Base-by-base conservation (phyloP, 2,329 filamentous ascomycete genomes). In the Huntiella moniliformis region DNA sequence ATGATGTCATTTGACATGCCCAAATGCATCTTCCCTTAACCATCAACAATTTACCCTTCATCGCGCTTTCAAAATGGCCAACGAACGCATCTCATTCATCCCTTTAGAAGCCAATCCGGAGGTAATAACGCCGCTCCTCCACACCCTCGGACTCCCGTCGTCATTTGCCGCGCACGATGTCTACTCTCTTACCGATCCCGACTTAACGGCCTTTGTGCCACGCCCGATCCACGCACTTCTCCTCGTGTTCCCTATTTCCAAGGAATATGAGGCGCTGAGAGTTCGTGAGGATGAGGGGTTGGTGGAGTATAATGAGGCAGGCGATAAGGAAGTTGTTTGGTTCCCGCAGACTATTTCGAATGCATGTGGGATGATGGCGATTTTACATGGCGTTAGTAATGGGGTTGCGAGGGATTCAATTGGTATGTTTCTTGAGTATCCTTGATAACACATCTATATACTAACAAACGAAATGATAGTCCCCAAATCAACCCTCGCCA, bases 271-370 rank as follows among this genome's bases (percentile, higher is more conserved):
- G 63, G 72, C 70, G 50, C 76, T 79, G 57, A 80, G 87, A 31
- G 60, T 72, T 48, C 67, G 74, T 38, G 87, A 94, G 65, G 87
- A 95, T 63, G 65, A 66, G 43, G 59, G 69, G 16, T 65, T 66
- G 37, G 53, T 64, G 2, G 73, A 77, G 35, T 94, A 94, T 64
- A 58, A 60, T 0, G 81, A 79, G 38, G 68, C 67, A 13, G 86
- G 86, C 1, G 63, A 70, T 1, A 57, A 56, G 0, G 84, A 95
- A 57, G 83, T 95, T 0, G 57, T 93, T 5, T 98, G 88, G 91
- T 96, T 87, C 70, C 82, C 76, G 54, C 88, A 96, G 65, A 96
- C 87, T 0, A 95, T 96, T 55, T 74, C 82, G 50, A 93, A 96
- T 59, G 85, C 88, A 1, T 96, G 88, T 60, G 88, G 88, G 0